phyloP scores from a whole-genome alignment of 768 basidiomycete species.

The Gyrodon lividus region DNA sequence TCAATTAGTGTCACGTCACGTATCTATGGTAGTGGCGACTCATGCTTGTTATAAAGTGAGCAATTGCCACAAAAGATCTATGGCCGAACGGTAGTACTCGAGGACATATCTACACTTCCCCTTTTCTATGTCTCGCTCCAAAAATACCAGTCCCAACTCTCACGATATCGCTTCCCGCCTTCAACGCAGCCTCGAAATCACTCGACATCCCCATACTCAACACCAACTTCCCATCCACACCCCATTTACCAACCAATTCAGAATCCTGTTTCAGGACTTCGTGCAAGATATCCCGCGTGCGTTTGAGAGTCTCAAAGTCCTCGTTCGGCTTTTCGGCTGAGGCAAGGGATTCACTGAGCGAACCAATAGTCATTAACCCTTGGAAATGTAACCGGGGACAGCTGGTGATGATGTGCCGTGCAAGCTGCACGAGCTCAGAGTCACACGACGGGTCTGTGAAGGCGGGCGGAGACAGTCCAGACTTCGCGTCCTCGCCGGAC shows the following conservation, averaged over 20 bases:
- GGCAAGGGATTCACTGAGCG: slow-evolving; percentile 65
- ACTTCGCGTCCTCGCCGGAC: slow-evolving; percentile 88
- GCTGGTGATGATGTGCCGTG: slow-evolving; percentile 60
- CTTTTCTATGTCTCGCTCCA: slow-evolving; percentile 65
- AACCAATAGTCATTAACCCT: slow-evolving; percentile 97
- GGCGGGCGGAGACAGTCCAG: slow-evolving; percentile 69
- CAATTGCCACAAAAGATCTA: too few species aligned
- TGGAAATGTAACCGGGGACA: slow-evolving; percentile 78
- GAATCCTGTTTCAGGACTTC: slow-evolving; percentile 38
- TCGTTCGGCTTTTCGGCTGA: slow-evolving; percentile 46
- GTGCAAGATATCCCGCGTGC: slow-evolving; percentile 60
- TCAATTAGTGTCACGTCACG: slow-evolving; percentile 31
- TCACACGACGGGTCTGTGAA: slow-evolving; percentile 29
- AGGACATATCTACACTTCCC: background rate
- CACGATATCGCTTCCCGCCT: slow-evolving; percentile 82
- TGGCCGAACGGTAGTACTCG: background rate
- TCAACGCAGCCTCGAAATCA: slow-evolving; percentile 86
- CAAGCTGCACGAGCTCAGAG: slow-evolving; percentile 64
- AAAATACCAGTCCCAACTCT: slow-evolving; percentile 92
- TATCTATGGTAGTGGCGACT: too few species aligned
- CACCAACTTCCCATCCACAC: slow-evolving; percentile 50
- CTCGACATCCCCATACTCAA: slow-evolving; percentile 98
- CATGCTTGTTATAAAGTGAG: too few species aligned
- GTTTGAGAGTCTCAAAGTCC: slow-evolving; percentile 73
- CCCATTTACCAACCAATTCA: slow-evolving; percentile 38